A percentile compares a stretch with the other conserved stretches of the same genome.
These are phyloP conservation scores for Collybiopsis confluens DNA, from an alignment of 768 basidiomycete genomes.

Conservation along the genomic window DNA sequence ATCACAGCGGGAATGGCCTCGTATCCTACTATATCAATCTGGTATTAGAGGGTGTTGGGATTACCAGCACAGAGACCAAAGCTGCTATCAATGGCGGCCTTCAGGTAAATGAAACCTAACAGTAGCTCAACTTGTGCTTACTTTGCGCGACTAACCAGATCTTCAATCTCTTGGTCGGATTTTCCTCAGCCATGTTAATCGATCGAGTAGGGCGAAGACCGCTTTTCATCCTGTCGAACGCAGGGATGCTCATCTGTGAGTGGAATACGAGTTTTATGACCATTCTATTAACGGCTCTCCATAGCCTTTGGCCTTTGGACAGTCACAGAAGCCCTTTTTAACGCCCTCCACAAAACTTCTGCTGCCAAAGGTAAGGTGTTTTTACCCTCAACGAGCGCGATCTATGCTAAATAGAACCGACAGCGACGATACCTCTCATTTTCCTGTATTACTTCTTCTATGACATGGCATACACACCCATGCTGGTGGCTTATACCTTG, in stretches of 20 bases:
- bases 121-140: no score
- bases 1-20: slow-evolving; percentile 56
- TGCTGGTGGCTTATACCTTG: slow-evolving; percentile 58
- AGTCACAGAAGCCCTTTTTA: slow-evolving; percentile 41
- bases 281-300: neutral
- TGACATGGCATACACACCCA: slow-evolving; percentile 75
- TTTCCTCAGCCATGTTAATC: slow-evolving; percentile 57
- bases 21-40: slow-evolving; percentile 73
- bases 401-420: neutral
- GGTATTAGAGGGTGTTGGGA: slow-evolving; percentile 61
- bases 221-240: slow-evolving; percentile 62
- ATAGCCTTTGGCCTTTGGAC: slow-evolving; percentile 59
- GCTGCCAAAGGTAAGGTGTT: slow-evolving; percentile 34
- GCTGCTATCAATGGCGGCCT: slow-evolving; percentile 60
- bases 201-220: slow-evolving; percentile 66
- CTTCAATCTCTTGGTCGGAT: slow-evolving; percentile 61
- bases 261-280: neutral
- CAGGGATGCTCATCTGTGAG: slow-evolving; percentile 53
- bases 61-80: slow-evolving; percentile 48
- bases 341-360: slow-evolving; percentile 30
- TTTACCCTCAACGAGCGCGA: neutral
- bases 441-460: slow-evolving; percentile 53
- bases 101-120: slow-evolving; percentile 33
- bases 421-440: slow-evolving; percentile 63
- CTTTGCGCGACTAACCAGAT: slow-evolving; percentile 30